Evolutionary conservation across 805 yeast genomes (phyloP), one percentile per base, ranked within the genome.

Genomic region (Deakozyma indianensis): DNA sequence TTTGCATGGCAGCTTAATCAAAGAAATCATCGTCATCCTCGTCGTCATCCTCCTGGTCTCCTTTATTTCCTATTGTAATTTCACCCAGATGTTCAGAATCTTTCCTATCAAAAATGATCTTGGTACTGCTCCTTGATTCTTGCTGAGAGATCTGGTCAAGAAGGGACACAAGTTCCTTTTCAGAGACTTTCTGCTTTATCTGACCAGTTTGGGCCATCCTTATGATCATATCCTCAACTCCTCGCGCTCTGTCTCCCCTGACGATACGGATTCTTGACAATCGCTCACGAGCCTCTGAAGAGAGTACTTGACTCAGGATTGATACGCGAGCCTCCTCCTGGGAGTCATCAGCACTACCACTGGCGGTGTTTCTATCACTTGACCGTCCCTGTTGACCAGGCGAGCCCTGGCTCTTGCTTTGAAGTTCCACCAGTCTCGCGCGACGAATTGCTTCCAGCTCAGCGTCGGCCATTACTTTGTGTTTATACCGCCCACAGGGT

Each of bases 391-490:
- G 14, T 7, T 20, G 4, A 14, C 18, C 32, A 5, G 16, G 42
- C 15, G n/a, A 21, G 28, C 27, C 28, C 16, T 41, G 23, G 25
- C 46, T 41, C 45, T 56, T 59, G 50, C 73, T 69, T 60, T 83
- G 94, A 50, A 90, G 67, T 62, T 90, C 95, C 22, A 81, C 80
- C 54, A 90, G 64, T 53, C 97, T 75, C n/a, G 96, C 96, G 41
- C 85, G 86, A 54, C 97, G 75, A 51, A 90, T 83, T 25, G 96
- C 96, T 53, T 80, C 78, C 48, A 90, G 68, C 62, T 90, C 98
- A 21, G 78, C 64, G 59, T 86, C 90, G 55, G 85, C 95, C 95
- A 87, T 86, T 14, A 25, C 14, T 25, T 14, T 9, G 14, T 14
- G 28, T 25, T 25, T 25, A 25, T 25, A 25, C 28, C 7, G 14